phyloP scores from a whole-genome alignment of 1,139 yeast genomes.

The Debaryomyces fabryi region DNA sequence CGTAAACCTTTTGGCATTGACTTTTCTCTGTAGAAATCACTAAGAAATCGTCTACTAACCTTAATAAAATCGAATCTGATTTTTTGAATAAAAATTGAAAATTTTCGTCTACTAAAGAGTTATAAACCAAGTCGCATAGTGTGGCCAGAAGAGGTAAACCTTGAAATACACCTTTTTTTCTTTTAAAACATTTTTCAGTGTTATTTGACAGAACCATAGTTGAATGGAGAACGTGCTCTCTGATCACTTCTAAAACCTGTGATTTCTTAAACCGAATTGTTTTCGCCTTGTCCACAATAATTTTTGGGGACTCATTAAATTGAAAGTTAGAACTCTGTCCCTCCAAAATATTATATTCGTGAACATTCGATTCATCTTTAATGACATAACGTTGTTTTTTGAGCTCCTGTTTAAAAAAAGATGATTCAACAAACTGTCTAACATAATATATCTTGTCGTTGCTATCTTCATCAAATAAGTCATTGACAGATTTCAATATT shows the following conservation, averaged over 20 bases:
- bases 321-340: constrained; percentile 5
- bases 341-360: constrained; percentile 16
- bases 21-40: constrained; percentile 51
- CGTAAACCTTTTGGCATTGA: constrained; percentile 23
- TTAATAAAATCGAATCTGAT: constrained; percentile 45
- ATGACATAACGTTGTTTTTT: constrained; percentile 16
- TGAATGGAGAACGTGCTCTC: constrained; percentile 30
- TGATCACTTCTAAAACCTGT: constrained; percentile 27
- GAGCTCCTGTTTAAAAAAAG: constrained; percentile 7
- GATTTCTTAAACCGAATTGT: constrained; percentile 28
- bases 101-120: constrained; percentile 54
- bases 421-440: constrained; percentile 21
- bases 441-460: constrained; percentile 26
- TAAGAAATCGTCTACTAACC: constrained; percentile 88
- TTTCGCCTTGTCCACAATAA: constrained; percentile 28
- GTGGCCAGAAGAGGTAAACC: constrained; percentile 80
- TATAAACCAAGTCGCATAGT: constrained; percentile 76
- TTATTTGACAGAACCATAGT: constrained; percentile 15
- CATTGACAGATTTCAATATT: constrained; percentile 37
- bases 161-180: constrained; percentile 79
- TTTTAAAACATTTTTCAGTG: constrained; percentile 23
- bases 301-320: neutral
- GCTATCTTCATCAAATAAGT: constrained; percentile 26
- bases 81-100: constrained; percentile 30
- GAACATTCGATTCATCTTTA: constrained; percentile 17